These are phyloP conservation scores for Saraca asoca DNA, from an alignment of 331 rosid genomes.

Conservation along the genomic window DNA sequence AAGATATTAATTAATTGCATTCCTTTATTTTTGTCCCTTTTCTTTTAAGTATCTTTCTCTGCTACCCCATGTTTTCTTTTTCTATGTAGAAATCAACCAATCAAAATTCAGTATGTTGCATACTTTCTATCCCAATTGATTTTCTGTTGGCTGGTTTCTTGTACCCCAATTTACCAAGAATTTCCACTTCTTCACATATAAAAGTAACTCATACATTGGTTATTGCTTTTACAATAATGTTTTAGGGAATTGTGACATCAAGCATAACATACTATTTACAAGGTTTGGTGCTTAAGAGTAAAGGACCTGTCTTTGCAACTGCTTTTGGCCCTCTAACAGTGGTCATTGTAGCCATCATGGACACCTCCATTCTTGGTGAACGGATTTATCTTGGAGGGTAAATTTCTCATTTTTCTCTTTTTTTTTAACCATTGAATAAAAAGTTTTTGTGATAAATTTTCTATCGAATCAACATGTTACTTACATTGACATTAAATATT, in stretches of 20 bases:
- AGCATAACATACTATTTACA: constrained; percentile 79
- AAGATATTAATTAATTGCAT: constrained; percentile 23
- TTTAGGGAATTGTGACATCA: constrained; percentile 80
- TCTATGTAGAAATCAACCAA: too few relatives aligned
- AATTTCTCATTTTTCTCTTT: neutral
- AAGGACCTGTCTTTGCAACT: constrained; percentile 91
- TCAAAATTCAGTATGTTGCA: too few relatives aligned
- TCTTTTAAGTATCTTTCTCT: too few relatives aligned
- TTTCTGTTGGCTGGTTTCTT: too few relatives aligned
- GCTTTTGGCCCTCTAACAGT: constrained; percentile 95
- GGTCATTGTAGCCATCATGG: constrained; percentile 89
- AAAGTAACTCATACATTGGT: neutral
- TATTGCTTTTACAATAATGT: neutral
- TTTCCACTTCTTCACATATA: neutral
- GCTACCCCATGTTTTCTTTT: too few relatives aligned
- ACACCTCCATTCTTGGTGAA: constrained; percentile 71
- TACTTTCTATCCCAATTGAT: too few relatives aligned
- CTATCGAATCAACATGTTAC: too few relatives aligned
- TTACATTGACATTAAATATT: too few relatives aligned
- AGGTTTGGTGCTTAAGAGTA: constrained; percentile 80
- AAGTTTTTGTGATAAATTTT: too few relatives aligned
- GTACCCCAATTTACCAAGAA: too few relatives aligned
- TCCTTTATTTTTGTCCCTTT: too few relatives aligned
- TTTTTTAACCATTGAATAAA: neutral
- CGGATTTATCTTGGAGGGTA: constrained; percentile 88